A percentile compares a stretch with the other conserved stretches of the same genome.
phyloP scores from a whole-genome alignment of 1,284 basidiomycete genomes.

The Ganoderma multipileum region DNA sequence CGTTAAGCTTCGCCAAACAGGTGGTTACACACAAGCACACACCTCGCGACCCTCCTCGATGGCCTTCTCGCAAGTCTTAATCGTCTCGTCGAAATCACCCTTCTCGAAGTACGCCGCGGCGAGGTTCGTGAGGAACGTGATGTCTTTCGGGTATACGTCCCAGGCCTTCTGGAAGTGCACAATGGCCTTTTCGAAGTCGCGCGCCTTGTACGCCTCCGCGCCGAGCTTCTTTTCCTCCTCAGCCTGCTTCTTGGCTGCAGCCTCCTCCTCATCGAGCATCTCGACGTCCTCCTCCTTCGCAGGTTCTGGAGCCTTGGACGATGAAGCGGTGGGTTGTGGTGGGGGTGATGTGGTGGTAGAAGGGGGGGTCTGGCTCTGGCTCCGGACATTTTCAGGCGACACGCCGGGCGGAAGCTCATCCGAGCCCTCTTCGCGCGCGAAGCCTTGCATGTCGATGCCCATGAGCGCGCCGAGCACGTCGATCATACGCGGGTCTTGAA shows the following conservation, averaged over 20 bases:
- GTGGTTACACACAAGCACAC: slow-evolving; percentile 28
- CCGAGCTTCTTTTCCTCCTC: slow-evolving; percentile 83
- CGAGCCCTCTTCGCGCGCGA: slow-evolving; percentile 86
- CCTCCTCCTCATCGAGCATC: slow-evolving; percentile 65
- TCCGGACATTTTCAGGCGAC: slow-evolving; percentile 32
- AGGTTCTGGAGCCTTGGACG: slow-evolving; percentile 50
- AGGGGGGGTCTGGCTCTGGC: slow-evolving; percentile 15
- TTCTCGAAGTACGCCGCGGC: slow-evolving; percentile 94
- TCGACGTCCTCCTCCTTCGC: slow-evolving; percentile 49
- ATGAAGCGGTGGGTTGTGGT: slow-evolving; percentile 47
- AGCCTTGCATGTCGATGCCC: slow-evolving; percentile 93
- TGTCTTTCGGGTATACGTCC: slow-evolving; percentile 93
- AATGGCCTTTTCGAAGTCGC: slow-evolving; percentile 79
- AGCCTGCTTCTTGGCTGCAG: slow-evolving; percentile 60
- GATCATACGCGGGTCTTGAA: slow-evolving; percentile 90
- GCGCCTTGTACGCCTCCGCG: slow-evolving; percentile 86
- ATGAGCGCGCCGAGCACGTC: slow-evolving; percentile 92
- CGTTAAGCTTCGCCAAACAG: slow-evolving; percentile 2
- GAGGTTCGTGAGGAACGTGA: slow-evolving; percentile 93
- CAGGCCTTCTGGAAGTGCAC: slow-evolving; percentile 86
- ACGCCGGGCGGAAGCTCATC: slow-evolving; percentile 77
- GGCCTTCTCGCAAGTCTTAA: slow-evolving; percentile 93
- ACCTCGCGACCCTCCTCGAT: slow-evolving; percentile 91
- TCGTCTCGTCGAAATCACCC: slow-evolving; percentile 89
- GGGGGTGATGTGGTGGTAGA: slow-evolving; percentile 47